These are phyloP conservation scores for Dioszegia aurantiaca DNA, from an alignment of 768 basidiomycete species.

Conservation along the genomic window DNA sequence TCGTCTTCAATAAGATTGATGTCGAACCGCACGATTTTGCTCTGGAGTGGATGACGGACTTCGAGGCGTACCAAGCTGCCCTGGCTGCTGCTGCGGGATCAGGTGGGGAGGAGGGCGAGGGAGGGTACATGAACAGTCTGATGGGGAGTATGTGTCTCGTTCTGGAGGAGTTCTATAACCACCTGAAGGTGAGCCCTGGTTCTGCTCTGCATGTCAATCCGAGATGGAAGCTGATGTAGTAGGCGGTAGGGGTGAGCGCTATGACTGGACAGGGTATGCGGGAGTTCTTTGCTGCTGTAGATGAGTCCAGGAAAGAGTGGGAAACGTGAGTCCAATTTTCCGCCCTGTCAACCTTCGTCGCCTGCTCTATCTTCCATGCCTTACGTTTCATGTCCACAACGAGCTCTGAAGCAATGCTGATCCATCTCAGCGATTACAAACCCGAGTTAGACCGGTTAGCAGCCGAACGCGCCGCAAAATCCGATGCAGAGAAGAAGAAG, in stretches of 20 bases:
- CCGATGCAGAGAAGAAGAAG: constrained; percentile 48
- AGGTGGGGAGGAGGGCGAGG: constrained; percentile 62
- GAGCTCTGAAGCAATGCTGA: too few relatives aligned
- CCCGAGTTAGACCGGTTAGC: constrained; percentile 76
- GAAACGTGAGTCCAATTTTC: constrained; percentile 62
- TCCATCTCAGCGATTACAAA: constrained; percentile 91
- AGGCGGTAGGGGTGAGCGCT: constrained; percentile 95
- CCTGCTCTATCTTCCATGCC: neutral
- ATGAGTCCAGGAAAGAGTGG: constrained; percentile 81
- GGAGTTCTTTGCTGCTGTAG: constrained; percentile 88
- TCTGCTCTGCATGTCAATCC: constrained; percentile 4
- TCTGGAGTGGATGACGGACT: constrained; percentile 96
- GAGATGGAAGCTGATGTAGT: neutral
- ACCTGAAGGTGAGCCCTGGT: constrained; percentile 67
- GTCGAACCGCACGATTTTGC: constrained; percentile 87
- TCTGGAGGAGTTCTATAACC: constrained; percentile 95
- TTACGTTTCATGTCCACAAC: too few relatives aligned
- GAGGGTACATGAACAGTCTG: constrained; percentile 92
- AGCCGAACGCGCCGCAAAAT: constrained; percentile 46
- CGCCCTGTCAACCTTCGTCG: neutral
- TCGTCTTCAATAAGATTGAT: constrained; percentile 99
- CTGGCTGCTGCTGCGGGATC: constrained; percentile 60
- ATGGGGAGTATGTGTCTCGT: constrained; percentile 99
- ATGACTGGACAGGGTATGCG: constrained; percentile 91
- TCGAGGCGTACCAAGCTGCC: constrained; percentile 89